These are phyloP conservation scores for Otatea glauca DNA, from an alignment of 176 grass and related monocot species.

Conservation along the genomic window DNA sequence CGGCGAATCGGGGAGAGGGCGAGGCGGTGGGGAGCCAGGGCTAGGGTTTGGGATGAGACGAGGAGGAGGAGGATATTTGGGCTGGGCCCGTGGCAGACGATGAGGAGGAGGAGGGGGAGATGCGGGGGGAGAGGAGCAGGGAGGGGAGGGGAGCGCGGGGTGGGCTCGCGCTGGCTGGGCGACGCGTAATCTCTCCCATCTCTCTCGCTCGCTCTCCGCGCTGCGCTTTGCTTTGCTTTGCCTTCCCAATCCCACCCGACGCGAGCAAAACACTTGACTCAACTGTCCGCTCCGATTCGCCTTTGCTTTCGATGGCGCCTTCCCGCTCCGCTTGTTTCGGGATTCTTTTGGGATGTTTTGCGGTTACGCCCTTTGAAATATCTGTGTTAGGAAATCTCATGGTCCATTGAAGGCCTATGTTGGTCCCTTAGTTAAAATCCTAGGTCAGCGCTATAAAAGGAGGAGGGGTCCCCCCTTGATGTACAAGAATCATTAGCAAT, in stretches of 20 bases:
- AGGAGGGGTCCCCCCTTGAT: too few species aligned
- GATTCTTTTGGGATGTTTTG: background rate
- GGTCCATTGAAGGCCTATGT: too few species aligned
- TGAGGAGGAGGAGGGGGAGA: conserved; percentile 8
- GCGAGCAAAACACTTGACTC: background rate
- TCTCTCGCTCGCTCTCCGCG: background rate
- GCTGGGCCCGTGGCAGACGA: conserved; percentile 45
- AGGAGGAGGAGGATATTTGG: conserved; percentile 49
- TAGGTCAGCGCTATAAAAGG: too few species aligned
- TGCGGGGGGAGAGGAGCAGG: background rate
- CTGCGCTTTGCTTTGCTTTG: background rate
- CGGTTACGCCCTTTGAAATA: background rate
- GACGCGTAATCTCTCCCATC: conserved; percentile 68
- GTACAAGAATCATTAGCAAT: too few species aligned
- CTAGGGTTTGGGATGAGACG: conserved; percentile 55
- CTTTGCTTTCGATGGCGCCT: background rate
- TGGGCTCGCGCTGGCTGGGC: conserved; percentile 36
- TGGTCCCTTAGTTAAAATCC: too few species aligned
- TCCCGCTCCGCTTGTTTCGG: background rate
- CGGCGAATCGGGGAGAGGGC: conserved; percentile 8
- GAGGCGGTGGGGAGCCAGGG: conserved; percentile 32
- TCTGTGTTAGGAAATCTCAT: too few species aligned
- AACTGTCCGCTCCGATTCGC: background rate
- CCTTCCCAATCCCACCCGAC: background rate
- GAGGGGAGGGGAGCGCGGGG: background rate